Base-by-base conservation (phyloP, 495 filamentous ascomycete species). In the Lepraria neglecta region DNA sequence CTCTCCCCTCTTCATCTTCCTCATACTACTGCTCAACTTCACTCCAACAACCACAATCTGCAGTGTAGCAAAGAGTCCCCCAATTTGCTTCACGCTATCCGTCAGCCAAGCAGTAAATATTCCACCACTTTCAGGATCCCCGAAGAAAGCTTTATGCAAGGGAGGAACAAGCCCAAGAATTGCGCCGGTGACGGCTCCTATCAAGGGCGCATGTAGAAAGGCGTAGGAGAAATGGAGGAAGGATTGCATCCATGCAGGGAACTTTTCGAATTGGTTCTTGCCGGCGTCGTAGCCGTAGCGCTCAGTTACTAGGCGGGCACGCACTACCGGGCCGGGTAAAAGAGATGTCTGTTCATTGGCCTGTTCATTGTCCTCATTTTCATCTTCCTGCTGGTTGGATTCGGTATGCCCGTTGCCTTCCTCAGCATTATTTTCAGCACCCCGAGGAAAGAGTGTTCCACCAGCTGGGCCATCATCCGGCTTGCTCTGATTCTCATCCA, bases 11-110 rank as follows among this genome's bases (percentile, higher is more conserved):
- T 78, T 82, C 74, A 82, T 80, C 58, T 75, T 74, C 45, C 76
- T 70, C 67, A 85, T 67, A 52, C 74, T 76, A 46, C 76, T 74
- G 30, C 80, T 81, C 2, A 91, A 71, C 63, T 87, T 86, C 33
- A 86, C 80, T 0, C 88, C 87, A n/a, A 87, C 85, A 0, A 89
- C 78, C 28, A 91, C 79, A 28, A 90, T 81, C 62, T 89, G 88
- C 27, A 90, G 71, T 0, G 82, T 78, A 1, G 88, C 83, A 68
- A 92, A 92, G 4, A 91, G 73, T 0, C 78, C 76, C 1, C 89
- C 87, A 17, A 90, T 75, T 59, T 87, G 88, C 64, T 80, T 75
- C 38, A 91, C 66, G 17, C 82, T 82, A 0, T 77, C 75, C 3
- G 87, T 90, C 58, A 91, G 72, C 87, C 87, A 91, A 2, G 86